Conservation (phyloP, 1,284 basidiomycete species). For the Apiotrichum laibachii region DNA sequence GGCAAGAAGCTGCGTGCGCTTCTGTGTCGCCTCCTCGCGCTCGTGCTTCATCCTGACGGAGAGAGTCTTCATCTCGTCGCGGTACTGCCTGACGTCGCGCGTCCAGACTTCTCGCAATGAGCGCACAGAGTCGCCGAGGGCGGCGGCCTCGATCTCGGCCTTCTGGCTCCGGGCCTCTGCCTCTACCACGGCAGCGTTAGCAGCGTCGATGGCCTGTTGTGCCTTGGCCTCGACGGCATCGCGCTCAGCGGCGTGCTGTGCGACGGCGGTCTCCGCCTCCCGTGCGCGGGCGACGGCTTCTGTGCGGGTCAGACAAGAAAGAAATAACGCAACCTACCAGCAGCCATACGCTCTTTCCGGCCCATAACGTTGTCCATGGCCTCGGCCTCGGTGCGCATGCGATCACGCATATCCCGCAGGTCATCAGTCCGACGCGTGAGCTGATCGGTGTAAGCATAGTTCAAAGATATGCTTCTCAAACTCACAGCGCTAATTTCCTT, state of each 20-base stretch:
- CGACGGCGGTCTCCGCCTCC: constrained; percentile 38
- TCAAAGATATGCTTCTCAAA: not conserved
- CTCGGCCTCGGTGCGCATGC: constrained; percentile 47
- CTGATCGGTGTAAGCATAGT: constrained; percentile 20
- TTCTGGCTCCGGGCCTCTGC: constrained; percentile 32
- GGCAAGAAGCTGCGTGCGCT: constrained; percentile 32
- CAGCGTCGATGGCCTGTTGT: constrained; percentile 37
- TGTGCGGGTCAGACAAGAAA: constrained; percentile 5
- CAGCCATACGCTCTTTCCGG: constrained; percentile 45
- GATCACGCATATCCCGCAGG: constrained; percentile 46
- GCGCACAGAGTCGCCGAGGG: constrained; percentile 41
- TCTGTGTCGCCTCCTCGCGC: constrained; percentile 35
- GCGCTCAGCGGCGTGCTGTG: constrained; percentile 32
- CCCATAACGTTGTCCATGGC: constrained; percentile 45
- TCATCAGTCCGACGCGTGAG: constrained; percentile 49
- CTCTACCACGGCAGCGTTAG: constrained; percentile 36
- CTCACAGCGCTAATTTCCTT: constrained; percentile 39
- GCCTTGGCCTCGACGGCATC: constrained; percentile 41
- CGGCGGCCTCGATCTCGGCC: constrained; percentile 40
- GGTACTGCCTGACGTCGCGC: constrained; percentile 39
- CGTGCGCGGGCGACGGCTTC: constrained; percentile 48
- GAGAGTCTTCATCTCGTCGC: constrained; percentile 32
- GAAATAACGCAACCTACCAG: constrained; percentile 28
- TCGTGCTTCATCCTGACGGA: constrained; percentile 32
- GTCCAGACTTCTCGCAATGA: constrained; percentile 45